phyloP scores from a whole-genome alignment of 441 rosid species.

The Hura crepitans region DNA sequence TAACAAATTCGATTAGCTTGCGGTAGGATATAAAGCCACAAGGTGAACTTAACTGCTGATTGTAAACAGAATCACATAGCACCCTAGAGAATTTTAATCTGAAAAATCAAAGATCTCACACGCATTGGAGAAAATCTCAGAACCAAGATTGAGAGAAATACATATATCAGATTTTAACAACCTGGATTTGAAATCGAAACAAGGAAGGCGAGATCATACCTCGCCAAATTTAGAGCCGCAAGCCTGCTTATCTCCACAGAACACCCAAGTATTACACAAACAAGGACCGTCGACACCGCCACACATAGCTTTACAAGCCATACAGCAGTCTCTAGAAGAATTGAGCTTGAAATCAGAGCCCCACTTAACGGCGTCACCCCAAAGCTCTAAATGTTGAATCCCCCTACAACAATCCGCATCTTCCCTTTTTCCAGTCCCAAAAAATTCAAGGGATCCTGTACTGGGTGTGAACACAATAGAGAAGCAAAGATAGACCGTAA shows the following conservation, averaged over 20 bases:
- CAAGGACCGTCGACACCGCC: conserved; percentile 62
- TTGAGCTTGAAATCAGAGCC: conserved; percentile 71
- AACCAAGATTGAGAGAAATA: not conserved
- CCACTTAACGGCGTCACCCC: conserved; percentile 91
- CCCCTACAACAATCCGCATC: conserved; percentile 58
- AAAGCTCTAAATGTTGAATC: conserved; percentile 63
- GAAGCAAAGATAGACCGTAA: conserved; percentile 47
- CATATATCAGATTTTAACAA: not conserved
- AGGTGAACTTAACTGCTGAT: not conserved
- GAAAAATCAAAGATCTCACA: not conserved
- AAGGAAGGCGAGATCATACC: conserved; percentile 32
- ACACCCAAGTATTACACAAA: conserved; percentile 80
- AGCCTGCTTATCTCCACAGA: conserved; percentile 54
- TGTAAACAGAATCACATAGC: not conserved
- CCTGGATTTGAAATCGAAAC: not conserved
- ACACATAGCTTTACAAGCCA: conserved; percentile 77
- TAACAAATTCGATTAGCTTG: not conserved
- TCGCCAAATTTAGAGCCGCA: conserved; percentile 75
- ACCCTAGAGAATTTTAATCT: not conserved
- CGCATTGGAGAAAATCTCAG: not conserved
- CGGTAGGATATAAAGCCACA: not conserved
- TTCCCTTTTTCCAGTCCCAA: conserved; percentile 18
- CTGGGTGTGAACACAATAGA: conserved; percentile 30
- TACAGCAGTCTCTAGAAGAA: conserved; percentile 58
- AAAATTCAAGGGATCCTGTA: conserved; percentile 15